phyloP scores from a whole-genome alignment of 1,139 yeast species.

The Chernovozyma aurita region DNA sequence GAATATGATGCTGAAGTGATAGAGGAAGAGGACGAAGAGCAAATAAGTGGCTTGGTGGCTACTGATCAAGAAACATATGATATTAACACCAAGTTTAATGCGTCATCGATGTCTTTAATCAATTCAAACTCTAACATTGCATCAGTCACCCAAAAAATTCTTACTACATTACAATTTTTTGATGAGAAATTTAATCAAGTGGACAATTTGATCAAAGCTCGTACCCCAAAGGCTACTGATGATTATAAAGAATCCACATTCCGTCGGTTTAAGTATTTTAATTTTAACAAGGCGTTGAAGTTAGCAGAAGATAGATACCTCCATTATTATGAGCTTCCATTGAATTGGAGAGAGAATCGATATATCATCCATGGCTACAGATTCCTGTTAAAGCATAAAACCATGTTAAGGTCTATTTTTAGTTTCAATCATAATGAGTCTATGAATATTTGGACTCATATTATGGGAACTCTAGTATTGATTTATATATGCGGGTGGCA shows the following conservation, averaged over 20 bases:
- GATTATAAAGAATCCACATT: constrained; percentile 26
- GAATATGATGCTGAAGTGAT: background rate
- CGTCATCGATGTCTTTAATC: background rate
- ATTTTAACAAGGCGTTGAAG: constrained; percentile 56
- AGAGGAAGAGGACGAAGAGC: constrained; percentile 8
- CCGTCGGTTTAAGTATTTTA: constrained; percentile 46
- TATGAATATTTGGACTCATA: constrained; percentile 91
- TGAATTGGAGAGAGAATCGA: constrained; percentile 91
- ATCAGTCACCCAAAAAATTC: constrained; percentile 38
- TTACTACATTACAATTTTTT: constrained; percentile 50
- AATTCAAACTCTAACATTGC: constrained; percentile 17
- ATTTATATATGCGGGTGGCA: constrained; percentile 53
- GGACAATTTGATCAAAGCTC: constrained; percentile 43
- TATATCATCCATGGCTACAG: constrained; percentile 82
- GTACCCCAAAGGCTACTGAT: constrained; percentile 25
- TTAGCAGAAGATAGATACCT: constrained; percentile 51
- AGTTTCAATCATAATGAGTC: constrained; percentile 78
- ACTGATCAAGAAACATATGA: background rate
- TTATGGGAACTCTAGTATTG: constrained; percentile 61
- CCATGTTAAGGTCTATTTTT: constrained; percentile 54
- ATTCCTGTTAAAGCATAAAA: constrained; percentile 61
- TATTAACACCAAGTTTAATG: background rate
- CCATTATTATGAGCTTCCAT: constrained; percentile 84
- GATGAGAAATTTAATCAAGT: constrained; percentile 53
- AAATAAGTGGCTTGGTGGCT: background rate